Percentiles rank a stretch among this genome's conserved stretches.
Evolutionary conservation across 306 rosid species (phyloP).

Genomic region (Corylus americana): DNA sequence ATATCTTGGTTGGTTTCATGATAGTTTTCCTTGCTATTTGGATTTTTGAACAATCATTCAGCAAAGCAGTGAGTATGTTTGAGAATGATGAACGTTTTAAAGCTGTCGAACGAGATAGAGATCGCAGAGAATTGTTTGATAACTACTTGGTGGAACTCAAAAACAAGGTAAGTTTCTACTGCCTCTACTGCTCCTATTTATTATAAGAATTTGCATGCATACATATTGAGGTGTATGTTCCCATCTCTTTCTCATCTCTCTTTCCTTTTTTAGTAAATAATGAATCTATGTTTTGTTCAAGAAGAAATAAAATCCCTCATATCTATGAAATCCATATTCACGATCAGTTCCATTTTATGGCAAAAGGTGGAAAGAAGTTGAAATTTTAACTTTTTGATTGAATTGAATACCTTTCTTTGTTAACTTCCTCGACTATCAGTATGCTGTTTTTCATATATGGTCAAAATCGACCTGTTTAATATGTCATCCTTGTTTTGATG

Average conservation of each 20-base stretch:
- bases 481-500: conserved; percentile 17
- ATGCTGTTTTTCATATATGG: background rate
- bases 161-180: conserved; percentile 55
- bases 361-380: background rate
- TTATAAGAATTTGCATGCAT: conserved; percentile 9
- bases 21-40: conserved; percentile 23
- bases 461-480: background rate
- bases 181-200: conserved; percentile 20
- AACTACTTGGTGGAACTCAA: conserved; percentile 68
- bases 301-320: background rate
- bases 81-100: conserved; percentile 86
- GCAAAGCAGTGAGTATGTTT: conserved; percentile 72
- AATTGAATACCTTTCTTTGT: too few species aligned
- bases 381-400: too few species aligned
- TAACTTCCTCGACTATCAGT: too few species aligned
- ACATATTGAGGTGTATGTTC: conserved; percentile 16
- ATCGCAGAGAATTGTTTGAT: conserved; percentile 80
- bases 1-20: conserved; percentile 13
- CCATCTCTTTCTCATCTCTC: background rate
- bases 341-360: background rate
- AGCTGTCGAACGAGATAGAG: conserved; percentile 89
- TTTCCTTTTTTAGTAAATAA: background rate
- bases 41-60: conserved; percentile 36
- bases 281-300: background rate
- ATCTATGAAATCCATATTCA: background rate